These are phyloP conservation scores for Avena sativa DNA, from an alignment of 176 grass and related monocot species.

Conservation along the genomic window DNA sequence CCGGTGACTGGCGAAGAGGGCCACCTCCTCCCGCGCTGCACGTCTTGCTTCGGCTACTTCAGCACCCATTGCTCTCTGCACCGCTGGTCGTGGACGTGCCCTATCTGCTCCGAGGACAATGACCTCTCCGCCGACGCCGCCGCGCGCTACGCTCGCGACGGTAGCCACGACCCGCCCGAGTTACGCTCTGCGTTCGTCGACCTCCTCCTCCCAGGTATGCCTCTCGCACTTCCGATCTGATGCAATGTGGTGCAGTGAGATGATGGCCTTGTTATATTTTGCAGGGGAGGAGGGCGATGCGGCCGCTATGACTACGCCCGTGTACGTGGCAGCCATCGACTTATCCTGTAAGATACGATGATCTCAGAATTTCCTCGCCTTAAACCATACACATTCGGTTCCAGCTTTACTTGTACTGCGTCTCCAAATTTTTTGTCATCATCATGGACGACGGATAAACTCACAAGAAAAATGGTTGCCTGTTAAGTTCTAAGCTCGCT, in stretches of 20 bases:
- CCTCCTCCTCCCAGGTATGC: conserved; percentile 60
- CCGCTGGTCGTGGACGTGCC: conserved; percentile 86
- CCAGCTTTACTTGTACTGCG: neutral
- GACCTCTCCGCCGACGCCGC: conserved; percentile 57
- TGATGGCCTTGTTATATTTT: conserved; percentile 27
- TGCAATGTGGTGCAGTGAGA: conserved; percentile 7
- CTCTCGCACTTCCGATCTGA: conserved; percentile 15
- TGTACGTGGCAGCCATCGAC: conserved; percentile 87
- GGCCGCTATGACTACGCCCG: conserved; percentile 57
- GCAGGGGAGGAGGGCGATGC: conserved; percentile 56
- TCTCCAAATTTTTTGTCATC: neutral
- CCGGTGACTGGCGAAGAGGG: conserved; percentile 57
- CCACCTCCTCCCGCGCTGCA: conserved; percentile 80
- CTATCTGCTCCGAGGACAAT: conserved; percentile 71
- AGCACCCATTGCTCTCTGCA: conserved; percentile 67
- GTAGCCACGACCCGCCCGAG: conserved; percentile 67
- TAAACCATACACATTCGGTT: neutral
- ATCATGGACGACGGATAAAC: neutral
- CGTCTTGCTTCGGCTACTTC: conserved; percentile 87
- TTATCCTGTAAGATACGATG: conserved; percentile 69
- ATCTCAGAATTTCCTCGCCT: conserved; percentile 22
- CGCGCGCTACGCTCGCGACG: conserved; percentile 56
- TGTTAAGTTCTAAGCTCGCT: conserved; percentile 28
- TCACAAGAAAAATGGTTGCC: neutral
- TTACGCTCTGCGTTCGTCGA: conserved; percentile 89